Evolutionary conservation across 371 early-diverging fungal genomes (phyloP).

Genomic region (Blakeslea trispora): DNA sequence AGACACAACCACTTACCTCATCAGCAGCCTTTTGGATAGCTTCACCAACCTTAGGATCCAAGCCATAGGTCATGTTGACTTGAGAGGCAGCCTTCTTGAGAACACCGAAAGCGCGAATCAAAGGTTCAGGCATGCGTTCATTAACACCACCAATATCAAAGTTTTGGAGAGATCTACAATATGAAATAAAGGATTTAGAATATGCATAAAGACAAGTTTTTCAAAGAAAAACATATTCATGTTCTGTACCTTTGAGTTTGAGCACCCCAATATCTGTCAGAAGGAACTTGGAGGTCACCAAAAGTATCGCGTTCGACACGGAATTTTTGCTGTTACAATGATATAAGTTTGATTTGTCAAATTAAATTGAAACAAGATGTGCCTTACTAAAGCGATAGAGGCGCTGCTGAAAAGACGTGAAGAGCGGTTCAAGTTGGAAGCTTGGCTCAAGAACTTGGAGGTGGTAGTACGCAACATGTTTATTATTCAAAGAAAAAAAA

Average conservation of each 20-base stretch:
- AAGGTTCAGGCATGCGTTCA: constrained; percentile 84
- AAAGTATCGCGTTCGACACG: constrained; percentile 84
- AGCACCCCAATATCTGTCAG: constrained; percentile 88
- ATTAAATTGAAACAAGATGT: constrained; percentile 1
- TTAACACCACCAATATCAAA: constrained; percentile 82
- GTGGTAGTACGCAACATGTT: constrained; percentile 27
- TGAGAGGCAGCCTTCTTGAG: constrained; percentile 86
- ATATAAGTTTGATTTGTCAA: not conserved
- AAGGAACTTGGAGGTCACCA: constrained; percentile 85
- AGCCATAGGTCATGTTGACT: constrained; percentile 79
- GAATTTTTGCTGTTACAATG: constrained; percentile 44
- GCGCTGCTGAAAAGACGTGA: constrained; percentile 34
- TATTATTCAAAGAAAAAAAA: constrained; percentile 12
- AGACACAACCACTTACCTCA: constrained; percentile 41
- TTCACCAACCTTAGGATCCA: constrained; percentile 65
- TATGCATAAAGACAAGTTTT: no score
- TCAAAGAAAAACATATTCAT: not conserved
- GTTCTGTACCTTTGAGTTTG: constrained; percentile 79
- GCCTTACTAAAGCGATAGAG: constrained; percentile 28
- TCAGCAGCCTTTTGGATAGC: constrained; percentile 82
- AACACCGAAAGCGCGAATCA: constrained; percentile 87
- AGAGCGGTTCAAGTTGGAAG: constrained; percentile 20
- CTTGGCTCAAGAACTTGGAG: constrained; percentile 20
- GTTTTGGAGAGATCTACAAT: constrained; percentile 69
- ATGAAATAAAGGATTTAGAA: no score